phyloP scores from a whole-genome alignment of 2,329 filamentous ascomycete species.

The Penicillium decumbens region DNA sequence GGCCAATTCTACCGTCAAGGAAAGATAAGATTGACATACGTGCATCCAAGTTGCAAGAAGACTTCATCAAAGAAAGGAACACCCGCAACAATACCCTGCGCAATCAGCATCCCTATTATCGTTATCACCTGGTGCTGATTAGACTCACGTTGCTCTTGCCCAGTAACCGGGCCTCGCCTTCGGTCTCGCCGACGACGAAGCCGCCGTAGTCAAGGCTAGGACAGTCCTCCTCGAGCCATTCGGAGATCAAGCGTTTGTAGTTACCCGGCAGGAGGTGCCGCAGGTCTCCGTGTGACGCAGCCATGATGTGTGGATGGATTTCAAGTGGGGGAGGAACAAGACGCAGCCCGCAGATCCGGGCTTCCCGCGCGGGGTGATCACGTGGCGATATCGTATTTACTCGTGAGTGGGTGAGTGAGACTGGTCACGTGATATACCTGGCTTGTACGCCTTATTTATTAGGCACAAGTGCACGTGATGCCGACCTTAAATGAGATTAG shows the following conservation, averaged over 20 bases:
- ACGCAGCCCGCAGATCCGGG: constrained; percentile 1
- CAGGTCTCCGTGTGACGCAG: constrained; percentile 55
- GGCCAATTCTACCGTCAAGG: neutral
- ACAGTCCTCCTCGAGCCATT: constrained; percentile 93
- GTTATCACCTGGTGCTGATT: no score
- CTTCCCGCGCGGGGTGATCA: constrained; percentile 13
- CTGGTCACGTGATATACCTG: no score
- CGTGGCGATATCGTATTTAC: neutral
- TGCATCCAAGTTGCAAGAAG: constrained; percentile 82
- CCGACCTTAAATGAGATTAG: no score
- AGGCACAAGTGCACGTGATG: no score
- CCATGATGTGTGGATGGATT: constrained; percentile 41
- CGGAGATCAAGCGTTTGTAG: constrained; percentile 73
- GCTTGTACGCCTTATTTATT: no score
- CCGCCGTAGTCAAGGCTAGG: constrained; percentile 96
- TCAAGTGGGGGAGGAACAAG: constrained; percentile 5
- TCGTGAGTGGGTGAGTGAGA: no score
- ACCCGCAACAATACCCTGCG: constrained; percentile 74
- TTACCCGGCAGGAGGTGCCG: constrained; percentile 75
- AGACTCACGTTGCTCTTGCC: constrained; percentile 53
- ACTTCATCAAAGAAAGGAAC: constrained; percentile 95
- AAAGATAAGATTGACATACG: constrained; percentile 39
- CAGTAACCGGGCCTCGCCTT: constrained; percentile 46
- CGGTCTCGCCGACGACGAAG: constrained; percentile 74
- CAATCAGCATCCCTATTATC: neutral